Conservation (phyloP, 306 rosid genomes). For the Quercus berberidifolia region DNA sequence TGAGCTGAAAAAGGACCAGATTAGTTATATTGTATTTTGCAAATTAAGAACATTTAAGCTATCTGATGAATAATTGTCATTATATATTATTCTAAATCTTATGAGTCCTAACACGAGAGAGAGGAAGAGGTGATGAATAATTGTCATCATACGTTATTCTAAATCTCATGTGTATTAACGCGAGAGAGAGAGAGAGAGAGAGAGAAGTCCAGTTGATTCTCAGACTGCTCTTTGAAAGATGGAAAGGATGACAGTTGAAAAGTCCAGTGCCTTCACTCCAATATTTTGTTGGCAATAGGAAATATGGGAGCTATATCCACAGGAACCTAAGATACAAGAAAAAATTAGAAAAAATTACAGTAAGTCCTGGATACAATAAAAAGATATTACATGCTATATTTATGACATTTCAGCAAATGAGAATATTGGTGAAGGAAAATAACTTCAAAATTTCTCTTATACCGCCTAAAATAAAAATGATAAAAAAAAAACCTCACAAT, state of each 20-base stretch:
- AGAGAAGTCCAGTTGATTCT: background rate
- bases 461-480: background rate
- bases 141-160: background rate
- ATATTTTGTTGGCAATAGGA: constrained; percentile 60
- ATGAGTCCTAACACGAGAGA: background rate
- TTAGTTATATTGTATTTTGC: background rate
- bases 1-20: background rate
- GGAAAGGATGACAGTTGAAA: constrained; percentile 3
- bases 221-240: background rate
- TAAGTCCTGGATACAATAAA: background rate
- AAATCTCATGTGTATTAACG: background rate
- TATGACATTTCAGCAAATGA: background rate
- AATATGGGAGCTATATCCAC: constrained; percentile 80
- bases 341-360: background rate
- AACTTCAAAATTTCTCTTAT: background rate
- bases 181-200: no score
- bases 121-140: background rate
- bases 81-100: background rate
- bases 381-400: background rate
- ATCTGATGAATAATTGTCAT: background rate
- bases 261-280: constrained; percentile 25
- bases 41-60: background rate
- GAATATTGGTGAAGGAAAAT: background rate
- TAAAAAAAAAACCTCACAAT: background rate
- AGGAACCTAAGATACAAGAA: constrained; percentile 55